These are phyloP conservation scores for Phascolomyces articulosus DNA, from an alignment of 371 early-diverging fungal species.

Conservation along the genomic window DNA sequence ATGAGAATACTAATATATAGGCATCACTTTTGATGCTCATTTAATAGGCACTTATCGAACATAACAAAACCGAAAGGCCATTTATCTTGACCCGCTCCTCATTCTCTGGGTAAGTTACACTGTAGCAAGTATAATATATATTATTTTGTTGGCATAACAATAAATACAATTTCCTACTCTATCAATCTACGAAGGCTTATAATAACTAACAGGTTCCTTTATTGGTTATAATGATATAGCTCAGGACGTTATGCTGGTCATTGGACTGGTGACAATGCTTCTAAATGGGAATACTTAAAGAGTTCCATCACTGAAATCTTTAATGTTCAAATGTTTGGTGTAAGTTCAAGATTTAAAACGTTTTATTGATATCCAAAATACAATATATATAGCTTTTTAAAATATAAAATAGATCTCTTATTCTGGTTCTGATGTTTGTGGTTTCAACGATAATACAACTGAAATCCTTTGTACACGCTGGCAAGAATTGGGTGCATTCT, in stretches of 20 bases:
- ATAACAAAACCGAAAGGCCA: constrained; percentile 55
- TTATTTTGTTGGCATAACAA: no score
- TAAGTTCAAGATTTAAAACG: neutral
- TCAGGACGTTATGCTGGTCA: constrained; percentile 10
- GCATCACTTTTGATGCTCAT: no score
- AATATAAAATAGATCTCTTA: constrained; percentile 42
- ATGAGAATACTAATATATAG: no score
- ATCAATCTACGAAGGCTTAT: no score
- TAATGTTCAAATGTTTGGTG: constrained; percentile 70
- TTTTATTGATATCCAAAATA: no score
- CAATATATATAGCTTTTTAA: no score
- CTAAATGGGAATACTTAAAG: constrained; percentile 55
- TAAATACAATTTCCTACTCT: no score
- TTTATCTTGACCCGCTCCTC: constrained; percentile 74
- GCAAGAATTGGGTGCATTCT: constrained; percentile 77
- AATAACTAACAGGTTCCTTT: no score
- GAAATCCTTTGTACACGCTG: constrained; percentile 69
- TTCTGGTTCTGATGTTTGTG: constrained; percentile 75
- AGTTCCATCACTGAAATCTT: constrained; percentile 63
- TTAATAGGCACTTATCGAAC: constrained; percentile 24
- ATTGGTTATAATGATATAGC: no score
- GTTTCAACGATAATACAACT: constrained; percentile 64
- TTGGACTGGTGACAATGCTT: constrained; percentile 60
- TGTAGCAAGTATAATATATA: no score
- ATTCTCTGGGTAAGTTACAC: constrained; percentile 58